A percentile compares a stretch with the other conserved stretches of the same genome.
Evolutionary conservation across 805 yeast species (phyloP).

Genomic region (Metschnikowia sp.): DNA sequence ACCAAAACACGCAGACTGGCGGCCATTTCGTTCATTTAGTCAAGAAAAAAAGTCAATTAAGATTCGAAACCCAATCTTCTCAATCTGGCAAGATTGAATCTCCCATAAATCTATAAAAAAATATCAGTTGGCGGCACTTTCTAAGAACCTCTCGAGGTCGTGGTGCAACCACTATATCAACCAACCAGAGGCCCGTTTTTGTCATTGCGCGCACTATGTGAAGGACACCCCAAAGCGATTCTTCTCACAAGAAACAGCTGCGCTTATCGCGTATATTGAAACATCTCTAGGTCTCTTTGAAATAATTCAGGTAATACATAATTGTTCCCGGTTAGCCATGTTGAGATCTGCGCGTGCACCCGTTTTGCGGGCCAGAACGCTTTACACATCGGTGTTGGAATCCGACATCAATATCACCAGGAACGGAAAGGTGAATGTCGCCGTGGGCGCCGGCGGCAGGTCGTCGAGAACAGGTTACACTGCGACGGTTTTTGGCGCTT

Average conservation of each 20-base stretch:
- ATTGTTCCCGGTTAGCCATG: conserved; percentile 14
- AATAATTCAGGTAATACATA: neutral
- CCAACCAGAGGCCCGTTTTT: conserved; percentile 21
- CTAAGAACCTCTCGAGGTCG: neutral
- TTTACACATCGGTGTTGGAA: conserved; percentile 41
- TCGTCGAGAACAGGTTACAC: conserved; percentile 86
- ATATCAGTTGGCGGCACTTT: no score
- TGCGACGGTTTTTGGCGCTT: conserved; percentile 83
- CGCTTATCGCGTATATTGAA: no score
- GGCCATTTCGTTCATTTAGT: no score
- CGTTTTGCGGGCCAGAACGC: conserved; percentile 24
- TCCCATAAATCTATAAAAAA: neutral
- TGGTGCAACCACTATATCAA: conserved; percentile 8
- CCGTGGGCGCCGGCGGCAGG: conserved; percentile 77
- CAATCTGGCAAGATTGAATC: no score
- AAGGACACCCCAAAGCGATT: conserved; percentile 3
- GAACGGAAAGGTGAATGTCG: conserved; percentile 67
- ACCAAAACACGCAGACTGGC: no score
- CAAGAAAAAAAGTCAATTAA: no score
- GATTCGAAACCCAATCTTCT: no score
- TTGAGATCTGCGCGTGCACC: conserved; percentile 23
- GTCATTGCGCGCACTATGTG: conserved; percentile 11
- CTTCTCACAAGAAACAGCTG: no score
- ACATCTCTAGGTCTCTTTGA: no score
- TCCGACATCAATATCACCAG: conserved; percentile 71